Evolutionary conservation across 305 asterid species (phyloP).

Genomic region (Fraxinus sp.): DNA sequence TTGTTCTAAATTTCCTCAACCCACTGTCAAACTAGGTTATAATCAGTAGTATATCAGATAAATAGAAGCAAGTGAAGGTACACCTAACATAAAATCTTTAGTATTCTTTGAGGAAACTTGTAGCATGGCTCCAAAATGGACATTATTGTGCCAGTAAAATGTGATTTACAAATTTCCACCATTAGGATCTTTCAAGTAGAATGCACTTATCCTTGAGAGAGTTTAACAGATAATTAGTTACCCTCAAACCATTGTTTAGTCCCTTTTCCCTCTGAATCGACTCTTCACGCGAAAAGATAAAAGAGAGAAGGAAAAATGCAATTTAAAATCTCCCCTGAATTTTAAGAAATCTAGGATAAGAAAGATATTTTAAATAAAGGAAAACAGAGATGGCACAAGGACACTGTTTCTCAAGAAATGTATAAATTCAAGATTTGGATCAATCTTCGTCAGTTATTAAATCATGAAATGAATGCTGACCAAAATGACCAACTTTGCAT

Average conservation of each 20-base stretch:
- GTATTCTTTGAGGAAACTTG: neutral
- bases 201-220: neutral
- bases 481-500: constrained; percentile 2
- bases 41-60: neutral
- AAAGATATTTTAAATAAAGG: neutral
- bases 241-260: neutral
- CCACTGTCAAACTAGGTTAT: neutral
- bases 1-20: neutral
- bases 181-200: neutral
- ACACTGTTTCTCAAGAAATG: neutral
- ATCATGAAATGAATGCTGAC: neutral
- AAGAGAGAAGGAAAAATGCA: neutral
- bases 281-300: neutral
- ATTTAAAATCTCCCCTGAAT: neutral
- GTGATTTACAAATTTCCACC: neutral
- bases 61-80: neutral
- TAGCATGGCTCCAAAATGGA: neutral
- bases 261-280: neutral
- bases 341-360: neutral
- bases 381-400: neutral
- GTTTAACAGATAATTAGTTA: neutral
- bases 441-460: neutral
- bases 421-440: constrained; percentile 5
- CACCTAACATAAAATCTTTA: neutral
- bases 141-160: neutral